Evolutionary conservation across 2,329 filamentous ascomycete species (phyloP), one percentile per base, ranked within the genome.

Genomic region (Hymenoscyphus fraxineus): DNA sequence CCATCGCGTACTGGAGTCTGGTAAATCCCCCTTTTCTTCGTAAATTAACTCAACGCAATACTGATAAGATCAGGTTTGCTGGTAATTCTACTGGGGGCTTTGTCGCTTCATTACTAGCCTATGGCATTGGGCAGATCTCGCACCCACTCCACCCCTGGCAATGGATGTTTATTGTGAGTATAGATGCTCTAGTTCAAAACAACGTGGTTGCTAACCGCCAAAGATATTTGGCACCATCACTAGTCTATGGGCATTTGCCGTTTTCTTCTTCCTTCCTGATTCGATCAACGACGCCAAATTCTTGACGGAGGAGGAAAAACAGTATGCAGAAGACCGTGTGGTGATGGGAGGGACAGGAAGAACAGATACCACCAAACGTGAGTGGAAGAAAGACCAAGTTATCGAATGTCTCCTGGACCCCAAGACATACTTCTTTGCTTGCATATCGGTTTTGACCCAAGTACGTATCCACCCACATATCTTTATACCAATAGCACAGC

Each of bases 1-100:
- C 83, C 85, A 0, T 73, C 83, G 22, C 80, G 86, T 1, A 82
- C 86, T 13, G 82, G 83, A 0, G 78, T 83, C 58, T 88, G 85
- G 47, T 54, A 54, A 4, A 10, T 54, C 2, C 5, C 4, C 2
- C 5, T 12, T 22, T 7, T 27, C 22, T 47, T 19, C 22, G 12
- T 6, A 27, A 27, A 54, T 54, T 22, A 13, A 12, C 9, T 54
- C 19, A 15, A 54, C 12, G 9, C 47, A 27, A 27, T 27, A 54
- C 47, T 54, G 19, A 54, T 5, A 13, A 44, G 10, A 12, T 22
- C 22, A 54, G 47, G 85, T 88, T 88, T 69, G 78, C 82, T 2
- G 85, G 83, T 0, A 86, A 81, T 56, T 80, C 80, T 4, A 68
- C 79, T 7, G 82, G 81, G 2, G 82, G 78, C 0, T 80, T 83